Conservation (phyloP, 2,329 filamentous ascomycete species). For the Fusarium decemcellulare region DNA sequence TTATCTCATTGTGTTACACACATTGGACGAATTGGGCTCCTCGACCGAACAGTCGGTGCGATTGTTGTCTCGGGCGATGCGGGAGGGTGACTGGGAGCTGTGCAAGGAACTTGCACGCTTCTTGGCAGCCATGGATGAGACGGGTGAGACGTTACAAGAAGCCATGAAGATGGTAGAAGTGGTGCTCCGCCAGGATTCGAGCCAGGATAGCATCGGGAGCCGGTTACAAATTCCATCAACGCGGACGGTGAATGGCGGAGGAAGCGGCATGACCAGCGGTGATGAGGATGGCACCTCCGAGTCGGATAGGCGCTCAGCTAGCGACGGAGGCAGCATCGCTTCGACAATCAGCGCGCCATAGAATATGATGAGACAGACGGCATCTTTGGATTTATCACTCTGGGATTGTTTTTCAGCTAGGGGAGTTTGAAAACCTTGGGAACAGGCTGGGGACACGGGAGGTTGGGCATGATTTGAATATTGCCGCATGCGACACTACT, state of each 20-base stretch:
- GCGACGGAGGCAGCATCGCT: conserved; percentile 55
- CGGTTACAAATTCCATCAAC: conserved; percentile 52
- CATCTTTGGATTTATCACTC: conserved; percentile 15
- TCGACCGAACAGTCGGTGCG: conserved; percentile 85
- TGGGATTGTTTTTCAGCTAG: conserved; percentile 17
- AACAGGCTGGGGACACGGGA: conserved; percentile 16
- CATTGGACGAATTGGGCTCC: conserved; percentile 77
- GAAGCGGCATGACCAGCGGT: conserved; percentile 46
- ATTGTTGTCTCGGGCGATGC: conserved; percentile 84
- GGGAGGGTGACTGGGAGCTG: conserved; percentile 92
- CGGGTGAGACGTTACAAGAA: conserved; percentile 82
- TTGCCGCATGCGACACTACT: conserved; percentile 2
- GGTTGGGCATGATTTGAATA: conserved; percentile 15
- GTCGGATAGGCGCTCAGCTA: conserved; percentile 55
- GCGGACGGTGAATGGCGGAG: conserved; percentile 50
- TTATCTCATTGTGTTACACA: conserved; percentile 95
- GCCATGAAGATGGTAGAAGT: conserved; percentile 76
- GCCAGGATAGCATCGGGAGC: conserved; percentile 45
- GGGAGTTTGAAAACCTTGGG: conserved; percentile 31
- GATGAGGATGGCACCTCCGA: conserved; percentile 53
- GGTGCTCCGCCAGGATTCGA: conserved; percentile 48
- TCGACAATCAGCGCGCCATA: conserved; percentile 51
- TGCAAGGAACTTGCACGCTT: conserved; percentile 97
- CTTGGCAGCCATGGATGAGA: conserved; percentile 90
- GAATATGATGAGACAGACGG: background rate